These are phyloP conservation scores for Monosporascus sp. DNA, from an alignment of 2,329 filamentous ascomycete species.

Conservation along the genomic window DNA sequence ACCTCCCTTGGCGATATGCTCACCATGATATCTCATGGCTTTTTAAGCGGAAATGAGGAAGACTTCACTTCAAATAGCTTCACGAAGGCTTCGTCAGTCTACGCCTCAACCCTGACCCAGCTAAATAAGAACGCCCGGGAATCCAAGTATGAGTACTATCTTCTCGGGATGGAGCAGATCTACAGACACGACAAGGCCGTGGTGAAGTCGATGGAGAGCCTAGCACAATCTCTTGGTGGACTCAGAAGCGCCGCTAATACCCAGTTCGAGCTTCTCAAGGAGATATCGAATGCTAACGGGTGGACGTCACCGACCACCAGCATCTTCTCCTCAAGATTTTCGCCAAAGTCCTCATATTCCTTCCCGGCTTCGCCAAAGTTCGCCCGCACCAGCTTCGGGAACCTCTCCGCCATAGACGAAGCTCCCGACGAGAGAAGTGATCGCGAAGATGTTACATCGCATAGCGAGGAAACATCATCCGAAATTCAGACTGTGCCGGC, in stretches of 20 bases:
- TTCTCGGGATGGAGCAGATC: constrained; percentile 72
- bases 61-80: constrained; percentile 68
- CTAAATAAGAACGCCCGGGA: constrained; percentile 77
- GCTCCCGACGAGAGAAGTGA: constrained; percentile 52
- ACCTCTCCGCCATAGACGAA: constrained; percentile 60
- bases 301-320: constrained; percentile 26
- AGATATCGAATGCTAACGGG: constrained; percentile 38
- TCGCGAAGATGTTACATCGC: constrained; percentile 34
- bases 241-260: constrained; percentile 83
- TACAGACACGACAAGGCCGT: constrained; percentile 76
- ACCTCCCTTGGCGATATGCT: constrained; percentile 76
- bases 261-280: constrained; percentile 78
- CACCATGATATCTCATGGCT: constrained; percentile 74
- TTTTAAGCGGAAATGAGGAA: constrained; percentile 76
- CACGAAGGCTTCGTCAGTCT: constrained; percentile 54
- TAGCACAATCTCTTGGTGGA: constrained; percentile 86
- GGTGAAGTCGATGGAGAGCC: constrained; percentile 76
- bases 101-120: constrained; percentile 61
- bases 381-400: constrained; percentile 35
- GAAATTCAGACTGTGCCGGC: constrained; percentile 13
- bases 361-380: constrained; percentile 24
- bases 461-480: constrained; percentile 3
- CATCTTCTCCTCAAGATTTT: constrained; percentile 25
- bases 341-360: constrained; percentile 4
- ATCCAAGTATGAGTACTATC: constrained; percentile 83